A percentile compares a stretch with the other conserved stretches of the same genome.
Conservation (phyloP, 208 protist genomes). For the Trypanosoma cruzi region DNA sequence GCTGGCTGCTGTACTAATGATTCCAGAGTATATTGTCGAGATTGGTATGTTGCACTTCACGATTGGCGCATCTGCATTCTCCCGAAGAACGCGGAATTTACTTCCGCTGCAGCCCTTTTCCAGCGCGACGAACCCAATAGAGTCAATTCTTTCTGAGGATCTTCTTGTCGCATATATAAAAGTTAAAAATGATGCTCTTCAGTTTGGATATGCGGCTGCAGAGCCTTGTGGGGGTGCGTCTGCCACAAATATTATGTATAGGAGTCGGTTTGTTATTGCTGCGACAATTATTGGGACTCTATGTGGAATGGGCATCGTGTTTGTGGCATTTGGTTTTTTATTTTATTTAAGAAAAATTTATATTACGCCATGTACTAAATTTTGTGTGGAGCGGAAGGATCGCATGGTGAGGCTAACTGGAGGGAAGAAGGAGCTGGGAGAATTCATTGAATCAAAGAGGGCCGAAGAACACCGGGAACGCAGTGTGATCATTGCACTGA, state of each 20-base stretch:
- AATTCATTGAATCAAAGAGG: conserved; percentile 27
- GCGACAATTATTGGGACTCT: conserved; percentile 30
- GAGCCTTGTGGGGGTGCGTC: conserved; percentile 32
- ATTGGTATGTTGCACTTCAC: conserved; percentile 42
- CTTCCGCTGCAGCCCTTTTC: conserved; percentile 12
- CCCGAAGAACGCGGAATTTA: conserved; percentile 19
- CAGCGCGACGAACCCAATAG: not conserved
- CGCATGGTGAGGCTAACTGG: conserved; percentile 24
- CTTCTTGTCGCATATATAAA: conserved; percentile 25
- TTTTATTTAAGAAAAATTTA: conserved; percentile 24
- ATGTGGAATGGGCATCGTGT: conserved; percentile 19
- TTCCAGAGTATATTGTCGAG: conserved; percentile 43
- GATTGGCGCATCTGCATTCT: conserved; percentile 30
- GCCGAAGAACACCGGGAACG: conserved; percentile 26
- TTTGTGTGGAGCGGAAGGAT: not conserved
- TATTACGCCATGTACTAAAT: conserved; percentile 17
- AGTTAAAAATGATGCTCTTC: conserved; percentile 32
- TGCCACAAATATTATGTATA: not conserved
- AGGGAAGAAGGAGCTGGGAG: conserved; percentile 14
- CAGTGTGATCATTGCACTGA: conserved; percentile 24
- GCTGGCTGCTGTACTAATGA: conserved; percentile 18
- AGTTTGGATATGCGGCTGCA: conserved; percentile 53
- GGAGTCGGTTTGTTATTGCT: conserved; percentile 28
- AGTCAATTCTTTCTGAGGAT: conserved; percentile 5
- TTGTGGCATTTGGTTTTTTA: conserved; percentile 31